phyloP scores from a whole-genome alignment of 495 filamentous ascomycete species.

The Trichocladium antarcticum region DNA sequence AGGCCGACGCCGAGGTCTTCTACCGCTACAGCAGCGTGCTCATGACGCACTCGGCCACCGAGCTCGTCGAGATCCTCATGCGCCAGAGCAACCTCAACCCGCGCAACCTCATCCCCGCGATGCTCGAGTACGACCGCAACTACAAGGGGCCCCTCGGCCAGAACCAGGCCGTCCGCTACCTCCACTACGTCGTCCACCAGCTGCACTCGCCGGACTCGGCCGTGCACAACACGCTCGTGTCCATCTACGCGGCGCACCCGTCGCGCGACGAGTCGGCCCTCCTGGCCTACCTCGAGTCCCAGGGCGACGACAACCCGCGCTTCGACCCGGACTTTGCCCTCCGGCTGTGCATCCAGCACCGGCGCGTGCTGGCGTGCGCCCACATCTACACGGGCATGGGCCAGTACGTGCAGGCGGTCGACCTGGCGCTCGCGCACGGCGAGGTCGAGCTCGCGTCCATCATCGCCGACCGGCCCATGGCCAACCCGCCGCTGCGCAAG shows the following conservation, averaged over 20 bases:
- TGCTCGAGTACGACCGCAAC: slow-evolving; percentile 82
- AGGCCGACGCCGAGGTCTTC: slow-evolving; percentile 84
- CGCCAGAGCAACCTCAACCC: slow-evolving; percentile 80
- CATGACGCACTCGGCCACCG: slow-evolving; percentile 74
- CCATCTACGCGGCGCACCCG: slow-evolving; percentile 81
- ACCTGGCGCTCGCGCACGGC: slow-evolving; percentile 76
- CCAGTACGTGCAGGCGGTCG: slow-evolving; percentile 82
- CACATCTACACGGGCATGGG: slow-evolving; percentile 95
- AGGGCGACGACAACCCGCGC: slow-evolving; percentile 47
- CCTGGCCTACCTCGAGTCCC: slow-evolving; percentile 74
- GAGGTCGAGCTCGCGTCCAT: slow-evolving; percentile 81
- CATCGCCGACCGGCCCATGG: slow-evolving; percentile 77
- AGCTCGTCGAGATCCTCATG: slow-evolving; percentile 88
- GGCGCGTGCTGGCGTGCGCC: slow-evolving; percentile 82
- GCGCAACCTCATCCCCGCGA: slow-evolving; percentile 77
- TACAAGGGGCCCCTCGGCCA: slow-evolving; percentile 51
- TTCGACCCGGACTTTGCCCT: slow-evolving; percentile 98
- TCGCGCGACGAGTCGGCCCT: slow-evolving; percentile 74
- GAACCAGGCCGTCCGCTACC: slow-evolving; percentile 91
- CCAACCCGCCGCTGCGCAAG: slow-evolving; percentile 72
- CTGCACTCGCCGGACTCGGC: slow-evolving; percentile 71
- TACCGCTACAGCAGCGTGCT: slow-evolving; percentile 94
- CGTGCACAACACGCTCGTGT: slow-evolving; percentile 95
- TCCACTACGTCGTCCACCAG: slow-evolving; percentile 86
- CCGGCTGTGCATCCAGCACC: slow-evolving; percentile 84